phyloP scores from a whole-genome alignment of 73 alveolate genomes.

The Blepharisma japonicum region DNA sequence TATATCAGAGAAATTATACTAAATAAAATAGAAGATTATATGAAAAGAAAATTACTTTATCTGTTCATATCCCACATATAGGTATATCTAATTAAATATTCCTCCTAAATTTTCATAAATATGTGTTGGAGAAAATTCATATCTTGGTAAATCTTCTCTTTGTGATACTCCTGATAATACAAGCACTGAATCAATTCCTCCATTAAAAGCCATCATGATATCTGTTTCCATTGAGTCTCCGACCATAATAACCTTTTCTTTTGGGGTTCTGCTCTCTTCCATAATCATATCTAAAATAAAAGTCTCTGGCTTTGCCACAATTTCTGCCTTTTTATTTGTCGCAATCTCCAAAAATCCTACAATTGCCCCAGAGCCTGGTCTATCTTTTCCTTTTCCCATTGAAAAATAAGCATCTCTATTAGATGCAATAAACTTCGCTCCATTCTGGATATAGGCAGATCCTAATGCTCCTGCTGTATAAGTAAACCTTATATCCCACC shows the following conservation, averaged over 20 bases:
- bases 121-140: slow-evolving; percentile 4
- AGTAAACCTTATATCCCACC: slow-evolving; percentile 45
- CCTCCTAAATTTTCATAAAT: background rate
- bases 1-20: too few species aligned
- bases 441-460: slow-evolving; percentile 58
- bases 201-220: slow-evolving; percentile 60
- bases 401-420: slow-evolving; percentile 49
- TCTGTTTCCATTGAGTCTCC: slow-evolving; percentile 82
- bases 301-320: slow-evolving; percentile 55
- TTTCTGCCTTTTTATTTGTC: slow-evolving; percentile 28
- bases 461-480: slow-evolving; percentile 55
- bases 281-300: slow-evolving; percentile 38
- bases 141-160: slow-evolving; percentile 25
- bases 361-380: slow-evolving; percentile 78
- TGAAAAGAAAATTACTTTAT: slow-evolving; percentile 51
- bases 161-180: slow-evolving; percentile 73
- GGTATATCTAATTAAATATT: slow-evolving; percentile 42
- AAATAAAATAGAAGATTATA: too few species aligned
- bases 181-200: slow-evolving; percentile 68
- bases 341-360: slow-evolving; percentile 47
- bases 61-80: slow-evolving; percentile 80
- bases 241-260: slow-evolving; percentile 57
- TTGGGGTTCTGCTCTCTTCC: slow-evolving; percentile 32
- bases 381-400: slow-evolving; percentile 34
- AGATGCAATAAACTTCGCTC: slow-evolving; percentile 55